Conservation (phyloP, 176 grass and related monocot species). For the Miscanthus lutarioriparius region DNA sequence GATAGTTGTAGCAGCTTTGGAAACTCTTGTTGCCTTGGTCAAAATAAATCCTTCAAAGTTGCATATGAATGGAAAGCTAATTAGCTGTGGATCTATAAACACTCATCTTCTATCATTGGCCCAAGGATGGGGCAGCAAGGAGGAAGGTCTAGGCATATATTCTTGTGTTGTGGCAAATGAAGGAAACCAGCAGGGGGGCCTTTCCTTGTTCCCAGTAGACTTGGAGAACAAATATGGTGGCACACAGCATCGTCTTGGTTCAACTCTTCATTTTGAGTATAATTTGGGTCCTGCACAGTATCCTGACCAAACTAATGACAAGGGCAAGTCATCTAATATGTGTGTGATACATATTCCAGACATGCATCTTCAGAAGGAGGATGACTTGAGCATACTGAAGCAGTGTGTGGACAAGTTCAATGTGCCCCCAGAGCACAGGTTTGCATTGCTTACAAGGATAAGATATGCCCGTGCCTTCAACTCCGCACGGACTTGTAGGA, state of each 20-base stretch:
- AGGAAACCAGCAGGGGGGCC: slow-evolving; percentile 64
- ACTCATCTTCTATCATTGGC: slow-evolving; percentile 85
- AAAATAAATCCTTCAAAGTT: slow-evolving; percentile 97
- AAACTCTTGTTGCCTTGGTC: slow-evolving; percentile 82
- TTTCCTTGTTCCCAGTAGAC: slow-evolving; percentile 75
- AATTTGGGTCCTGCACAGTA: slow-evolving; percentile 44
- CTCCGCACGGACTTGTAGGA: slow-evolving; percentile 60
- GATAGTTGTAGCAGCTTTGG: slow-evolving; percentile 85
- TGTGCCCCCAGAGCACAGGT: slow-evolving; percentile 79
- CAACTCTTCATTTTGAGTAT: slow-evolving; percentile 97
- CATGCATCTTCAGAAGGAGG: slow-evolving; percentile 82
- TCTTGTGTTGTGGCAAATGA: slow-evolving; percentile 96
- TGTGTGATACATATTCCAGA: slow-evolving; percentile 90
- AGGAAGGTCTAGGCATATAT: slow-evolving; percentile 94
- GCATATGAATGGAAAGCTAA: slow-evolving; percentile 90
- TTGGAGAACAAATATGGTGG: slow-evolving; percentile 72
- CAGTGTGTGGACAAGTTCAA: slow-evolving; percentile 75
- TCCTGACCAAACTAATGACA: slow-evolving; percentile 46
- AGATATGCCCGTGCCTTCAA: slow-evolving; percentile 87
- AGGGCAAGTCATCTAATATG: slow-evolving; percentile 59
- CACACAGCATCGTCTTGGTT: slow-evolving; percentile 77
- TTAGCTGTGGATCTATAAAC: slow-evolving; percentile 79
- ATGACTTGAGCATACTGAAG: slow-evolving; percentile 87
- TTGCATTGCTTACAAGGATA: slow-evolving; percentile 94
- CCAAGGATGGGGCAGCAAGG: slow-evolving; percentile 99